phyloP scores from a whole-genome alignment of 768 basidiomycete species.

The Cyclocybe cylindracea region DNA sequence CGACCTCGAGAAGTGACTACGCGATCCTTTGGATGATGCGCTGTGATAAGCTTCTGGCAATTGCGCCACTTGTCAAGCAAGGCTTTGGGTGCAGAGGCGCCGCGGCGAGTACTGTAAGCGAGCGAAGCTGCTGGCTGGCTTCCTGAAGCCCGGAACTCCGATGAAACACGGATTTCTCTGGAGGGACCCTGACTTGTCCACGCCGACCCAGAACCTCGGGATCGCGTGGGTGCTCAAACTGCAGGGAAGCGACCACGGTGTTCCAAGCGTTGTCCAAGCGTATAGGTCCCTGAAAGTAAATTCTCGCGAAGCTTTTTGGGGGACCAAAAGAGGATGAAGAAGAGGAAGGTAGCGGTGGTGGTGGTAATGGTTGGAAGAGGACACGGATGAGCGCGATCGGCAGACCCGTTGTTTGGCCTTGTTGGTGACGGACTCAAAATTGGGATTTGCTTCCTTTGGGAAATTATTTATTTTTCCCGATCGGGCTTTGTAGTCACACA shows the following conservation, averaged over 20 bases:
- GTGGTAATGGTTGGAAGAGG: not conserved
- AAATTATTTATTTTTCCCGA: not conserved
- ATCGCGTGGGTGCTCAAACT: constrained; percentile 10
- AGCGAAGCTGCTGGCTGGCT: too few relatives aligned
- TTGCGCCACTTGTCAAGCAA: constrained; percentile 9
- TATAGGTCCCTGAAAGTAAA: constrained; percentile 1
- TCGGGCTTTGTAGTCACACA: not conserved
- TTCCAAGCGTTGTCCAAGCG: constrained; percentile 1
- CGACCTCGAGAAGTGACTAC: too few relatives aligned
- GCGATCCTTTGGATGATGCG: not conserved
- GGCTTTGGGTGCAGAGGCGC: too few relatives aligned
- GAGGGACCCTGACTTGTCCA: constrained; percentile 4
- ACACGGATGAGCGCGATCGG: not conserved
- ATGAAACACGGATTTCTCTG: constrained; percentile 20
- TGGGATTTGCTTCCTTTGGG: not conserved
- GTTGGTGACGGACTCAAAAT: not conserved
- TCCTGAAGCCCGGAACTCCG: constrained; percentile 14
- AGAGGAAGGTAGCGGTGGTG: not conserved
- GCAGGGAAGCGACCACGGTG: not conserved
- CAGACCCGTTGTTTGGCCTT: constrained; percentile 9
- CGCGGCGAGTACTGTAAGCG: too few relatives aligned
- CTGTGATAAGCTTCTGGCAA: constrained; percentile 1
- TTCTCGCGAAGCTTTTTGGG: not conserved
- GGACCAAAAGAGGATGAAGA: not conserved
- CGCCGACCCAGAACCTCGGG: constrained; percentile 18